Percentiles rank a stretch among this genome's conserved stretches.
Conservation (phyloP, 2,329 filamentous ascomycete genomes). For the Hypoxylon sp. region DNA sequence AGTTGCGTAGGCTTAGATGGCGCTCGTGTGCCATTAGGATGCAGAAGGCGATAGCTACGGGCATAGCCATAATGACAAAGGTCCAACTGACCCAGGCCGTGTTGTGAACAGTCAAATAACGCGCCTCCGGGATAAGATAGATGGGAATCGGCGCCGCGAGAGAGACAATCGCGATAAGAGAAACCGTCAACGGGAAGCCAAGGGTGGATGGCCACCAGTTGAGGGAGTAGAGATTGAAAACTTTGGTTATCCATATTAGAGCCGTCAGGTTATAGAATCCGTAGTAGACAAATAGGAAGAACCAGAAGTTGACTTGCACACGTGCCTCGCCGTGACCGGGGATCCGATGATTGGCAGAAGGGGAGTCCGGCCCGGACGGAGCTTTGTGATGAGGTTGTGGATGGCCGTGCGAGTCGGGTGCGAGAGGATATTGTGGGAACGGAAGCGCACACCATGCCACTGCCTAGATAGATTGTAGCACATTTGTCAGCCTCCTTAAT, state of each 20-base stretch:
- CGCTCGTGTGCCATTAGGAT: slow-evolving; percentile 76
- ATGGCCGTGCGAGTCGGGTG: slow-evolving; percentile 57
- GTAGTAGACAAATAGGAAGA: slow-evolving; percentile 79
- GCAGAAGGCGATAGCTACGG: slow-evolving; percentile 75
- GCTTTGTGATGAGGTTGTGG: slow-evolving; percentile 35
- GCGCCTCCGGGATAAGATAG: slow-evolving; percentile 68
- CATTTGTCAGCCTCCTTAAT: slow-evolving; percentile 32
- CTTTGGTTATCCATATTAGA: slow-evolving; percentile 79
- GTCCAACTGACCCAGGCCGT: slow-evolving; percentile 79
- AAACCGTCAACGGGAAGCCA: slow-evolving; percentile 75
- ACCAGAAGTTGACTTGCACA: slow-evolving; percentile 79
- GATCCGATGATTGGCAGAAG: slow-evolving; percentile 58
- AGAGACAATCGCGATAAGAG: slow-evolving; percentile 72
- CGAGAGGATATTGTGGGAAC: slow-evolving; percentile 73
- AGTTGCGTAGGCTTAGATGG: slow-evolving; percentile 72
- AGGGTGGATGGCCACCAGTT: slow-evolving; percentile 79
- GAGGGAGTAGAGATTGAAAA: slow-evolving; percentile 79
- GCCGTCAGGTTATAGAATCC: slow-evolving; percentile 78
- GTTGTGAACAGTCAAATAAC: slow-evolving; percentile 72
- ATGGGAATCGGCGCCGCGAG: slow-evolving; percentile 72
- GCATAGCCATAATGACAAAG: slow-evolving; percentile 78
- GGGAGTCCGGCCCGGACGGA: slow-evolving; percentile 49
- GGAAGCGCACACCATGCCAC: slow-evolving; percentile 76
- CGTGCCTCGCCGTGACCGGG: slow-evolving; percentile 75
- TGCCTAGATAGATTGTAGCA: slow-evolving; percentile 59